phyloP scores from a whole-genome alignment of 352 stramenopile genomes.

The Hyaloperonospora arabidopsidis region DNA sequence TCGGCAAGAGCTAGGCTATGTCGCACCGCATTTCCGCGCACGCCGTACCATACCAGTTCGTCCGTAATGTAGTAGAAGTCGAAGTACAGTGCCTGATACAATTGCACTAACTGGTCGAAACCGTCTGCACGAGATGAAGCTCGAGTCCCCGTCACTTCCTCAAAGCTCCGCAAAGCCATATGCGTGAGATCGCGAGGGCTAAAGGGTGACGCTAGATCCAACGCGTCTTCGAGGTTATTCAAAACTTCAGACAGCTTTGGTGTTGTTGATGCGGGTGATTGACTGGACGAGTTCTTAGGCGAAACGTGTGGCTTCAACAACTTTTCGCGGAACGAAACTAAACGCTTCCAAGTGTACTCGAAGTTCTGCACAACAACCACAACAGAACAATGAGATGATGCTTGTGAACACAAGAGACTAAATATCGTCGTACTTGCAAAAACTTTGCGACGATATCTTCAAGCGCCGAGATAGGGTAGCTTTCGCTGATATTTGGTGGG shows the following conservation, averaged over 20 bases:
- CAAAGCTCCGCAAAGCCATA: constrained; percentile 30
- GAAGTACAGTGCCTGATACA: constrained; percentile 81
- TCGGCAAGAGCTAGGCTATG: constrained; percentile 78
- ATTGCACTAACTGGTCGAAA: constrained; percentile 58
- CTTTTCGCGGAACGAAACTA: constrained; percentile 61
- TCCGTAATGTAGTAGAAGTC: constrained; percentile 89
- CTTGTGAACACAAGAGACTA: neutral
- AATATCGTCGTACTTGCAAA: constrained; percentile 43
- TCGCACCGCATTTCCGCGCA: constrained; percentile 73
- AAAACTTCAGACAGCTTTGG: constrained; percentile 47
- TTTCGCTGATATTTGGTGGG: constrained; percentile 73
- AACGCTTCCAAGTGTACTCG: constrained; percentile 67
- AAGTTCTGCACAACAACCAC: constrained; percentile 40
- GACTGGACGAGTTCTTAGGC: constrained; percentile 18
- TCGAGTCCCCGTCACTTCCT: constrained; percentile 23
- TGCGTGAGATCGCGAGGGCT: constrained; percentile 47
- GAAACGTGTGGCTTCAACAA: constrained; percentile 16
- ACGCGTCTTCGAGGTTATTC: constrained; percentile 46
- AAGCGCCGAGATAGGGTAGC: constrained; percentile 74
- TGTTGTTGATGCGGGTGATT: constrained; percentile 15
- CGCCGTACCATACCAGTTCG: constrained; percentile 82
- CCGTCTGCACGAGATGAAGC: constrained; percentile 28
- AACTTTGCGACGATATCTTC: constrained; percentile 87
- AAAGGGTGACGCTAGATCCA: constrained; percentile 61
- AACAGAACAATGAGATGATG: constrained; percentile 5